A percentile compares a stretch with the other conserved stretches of the same genome.
These are phyloP conservation scores for Populus tomentosa DNA, from an alignment of 441 rosid species.

Conservation along the genomic window DNA sequence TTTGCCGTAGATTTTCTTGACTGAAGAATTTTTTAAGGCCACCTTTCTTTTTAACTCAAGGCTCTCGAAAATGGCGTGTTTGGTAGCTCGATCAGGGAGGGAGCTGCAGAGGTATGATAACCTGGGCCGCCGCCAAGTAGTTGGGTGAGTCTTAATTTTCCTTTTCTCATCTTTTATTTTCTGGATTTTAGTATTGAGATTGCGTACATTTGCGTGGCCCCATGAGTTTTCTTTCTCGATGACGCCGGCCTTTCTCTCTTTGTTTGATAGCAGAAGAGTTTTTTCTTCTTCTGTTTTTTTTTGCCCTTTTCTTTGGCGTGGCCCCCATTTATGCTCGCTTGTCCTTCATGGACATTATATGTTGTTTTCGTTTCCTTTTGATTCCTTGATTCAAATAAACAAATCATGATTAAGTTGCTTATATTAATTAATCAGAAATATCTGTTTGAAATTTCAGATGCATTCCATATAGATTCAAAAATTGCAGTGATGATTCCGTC, in stretches of 20 bases:
- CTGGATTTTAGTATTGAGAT: neutral
- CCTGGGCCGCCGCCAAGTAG: slow-evolving; percentile 82
- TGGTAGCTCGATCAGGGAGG: slow-evolving; percentile 76
- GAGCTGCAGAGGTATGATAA: slow-evolving; percentile 66
- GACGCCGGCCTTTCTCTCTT: neutral
- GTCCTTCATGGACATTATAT: neutral
- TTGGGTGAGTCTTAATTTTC: slow-evolving; percentile 43
- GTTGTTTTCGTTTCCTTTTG: neutral
- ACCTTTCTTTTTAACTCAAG: neutral
- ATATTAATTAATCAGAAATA: too few species aligned
- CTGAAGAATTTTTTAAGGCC: neutral
- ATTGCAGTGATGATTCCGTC: slow-evolving; percentile 31
- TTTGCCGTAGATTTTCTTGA: neutral
- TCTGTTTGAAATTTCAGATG: slow-evolving; percentile 44
- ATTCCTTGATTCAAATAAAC: neutral
- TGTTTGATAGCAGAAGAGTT: neutral
- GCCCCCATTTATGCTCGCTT: neutral
- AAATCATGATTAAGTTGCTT: neutral
- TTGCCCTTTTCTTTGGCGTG: neutral
- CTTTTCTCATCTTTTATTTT: neutral
- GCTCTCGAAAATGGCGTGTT: slow-evolving; percentile 41
- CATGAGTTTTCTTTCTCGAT: neutral
- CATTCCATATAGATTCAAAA: slow-evolving; percentile 72
- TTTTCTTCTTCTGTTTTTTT: neutral
- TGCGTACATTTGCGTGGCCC: neutral